Percentiles rank a stretch among this genome's conserved stretches.
phyloP scores from a whole-genome alignment of 1,284 basidiomycete species.

The Ceratobasidium sp. region DNA sequence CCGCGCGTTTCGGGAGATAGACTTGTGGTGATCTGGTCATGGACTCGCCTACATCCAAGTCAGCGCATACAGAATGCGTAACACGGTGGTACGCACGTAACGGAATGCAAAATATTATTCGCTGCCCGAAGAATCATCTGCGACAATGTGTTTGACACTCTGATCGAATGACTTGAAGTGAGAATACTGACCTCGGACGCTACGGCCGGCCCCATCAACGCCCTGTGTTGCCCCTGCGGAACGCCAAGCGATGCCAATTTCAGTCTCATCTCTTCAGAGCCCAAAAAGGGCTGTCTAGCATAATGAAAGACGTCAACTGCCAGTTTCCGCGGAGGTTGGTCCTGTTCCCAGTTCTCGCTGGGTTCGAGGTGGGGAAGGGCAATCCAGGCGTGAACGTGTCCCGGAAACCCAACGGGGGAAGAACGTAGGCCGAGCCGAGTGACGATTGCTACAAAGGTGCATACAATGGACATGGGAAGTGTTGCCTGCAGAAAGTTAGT shows the following conservation, averaged over 20 bases:
- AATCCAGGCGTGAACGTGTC: constrained; percentile 59
- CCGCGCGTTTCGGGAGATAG: not conserved
- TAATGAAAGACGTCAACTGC: constrained; percentile 58
- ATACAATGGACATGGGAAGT: constrained; percentile 66
- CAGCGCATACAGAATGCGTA: constrained; percentile 38
- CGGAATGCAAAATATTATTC: constrained; percentile 50
- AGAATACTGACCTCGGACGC: constrained; percentile 41
- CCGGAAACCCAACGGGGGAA: constrained; percentile 62
- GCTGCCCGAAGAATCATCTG: constrained; percentile 54
- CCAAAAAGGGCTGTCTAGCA: constrained; percentile 49
- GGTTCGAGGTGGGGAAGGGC: constrained; percentile 45
- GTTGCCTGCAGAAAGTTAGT: not conserved
- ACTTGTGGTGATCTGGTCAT: not conserved
- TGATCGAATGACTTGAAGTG: not conserved
- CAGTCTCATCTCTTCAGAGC: constrained; percentile 48
- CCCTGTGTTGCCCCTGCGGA: constrained; percentile 41
- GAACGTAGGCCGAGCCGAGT: constrained; percentile 60
- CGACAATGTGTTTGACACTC: constrained; percentile 22
- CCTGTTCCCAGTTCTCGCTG: not conserved
- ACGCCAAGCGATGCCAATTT: constrained; percentile 48
- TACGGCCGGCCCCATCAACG: constrained; percentile 49
- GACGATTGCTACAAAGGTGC: constrained; percentile 61
- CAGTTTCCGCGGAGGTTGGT: constrained; percentile 46
- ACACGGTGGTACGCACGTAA: constrained; percentile 42
- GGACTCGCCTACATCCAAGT: constrained; percentile 7